Percentiles rank a stretch among this genome's conserved stretches.
phyloP scores from a whole-genome alignment of 768 basidiomycete species.

The Fibroporia radiculosa region DNA sequence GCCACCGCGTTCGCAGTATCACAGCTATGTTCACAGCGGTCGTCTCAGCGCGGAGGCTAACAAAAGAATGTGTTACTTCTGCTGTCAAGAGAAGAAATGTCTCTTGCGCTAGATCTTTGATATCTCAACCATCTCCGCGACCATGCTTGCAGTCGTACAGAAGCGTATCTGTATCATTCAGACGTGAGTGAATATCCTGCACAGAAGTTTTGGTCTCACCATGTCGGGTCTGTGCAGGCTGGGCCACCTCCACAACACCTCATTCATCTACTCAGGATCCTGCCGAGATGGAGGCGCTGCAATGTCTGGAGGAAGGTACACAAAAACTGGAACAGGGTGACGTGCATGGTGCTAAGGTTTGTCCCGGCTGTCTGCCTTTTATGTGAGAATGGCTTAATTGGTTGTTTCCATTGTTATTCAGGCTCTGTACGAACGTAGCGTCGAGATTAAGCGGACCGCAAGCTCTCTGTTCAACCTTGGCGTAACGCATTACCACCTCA shows the following conservation, averaged over 20 bases:
- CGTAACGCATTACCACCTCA: conserved; percentile 84
- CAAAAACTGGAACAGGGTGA: conserved; percentile 83
- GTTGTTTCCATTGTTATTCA: conserved; percentile 1
- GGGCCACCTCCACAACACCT: conserved; percentile 73
- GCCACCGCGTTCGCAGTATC: no score
- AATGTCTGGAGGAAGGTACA: conserved; percentile 77
- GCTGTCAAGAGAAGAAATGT: no score
- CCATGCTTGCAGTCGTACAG: no score
- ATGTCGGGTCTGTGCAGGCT: conserved; percentile 39
- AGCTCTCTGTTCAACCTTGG: conserved; percentile 84
- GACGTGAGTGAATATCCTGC: not conserved
- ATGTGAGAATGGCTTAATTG: not conserved
- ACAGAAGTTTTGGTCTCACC: not conserved
- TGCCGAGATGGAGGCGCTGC: conserved; percentile 70
- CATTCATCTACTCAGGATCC: conserved; percentile 82
- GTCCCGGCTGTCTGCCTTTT: no score
- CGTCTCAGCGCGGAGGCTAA: no score
- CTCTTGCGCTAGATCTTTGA: no score
- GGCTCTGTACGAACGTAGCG: conserved; percentile 64
- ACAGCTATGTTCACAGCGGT: no score
- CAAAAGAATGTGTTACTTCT: no score
- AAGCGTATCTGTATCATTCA: no score
- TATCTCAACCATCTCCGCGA: no score
- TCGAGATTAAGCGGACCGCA: conserved; percentile 72
- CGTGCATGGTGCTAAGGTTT: conserved; percentile 63